Base-by-base conservation (phyloP, 805 yeast species). In the Yamadazyma sp. region DNA sequence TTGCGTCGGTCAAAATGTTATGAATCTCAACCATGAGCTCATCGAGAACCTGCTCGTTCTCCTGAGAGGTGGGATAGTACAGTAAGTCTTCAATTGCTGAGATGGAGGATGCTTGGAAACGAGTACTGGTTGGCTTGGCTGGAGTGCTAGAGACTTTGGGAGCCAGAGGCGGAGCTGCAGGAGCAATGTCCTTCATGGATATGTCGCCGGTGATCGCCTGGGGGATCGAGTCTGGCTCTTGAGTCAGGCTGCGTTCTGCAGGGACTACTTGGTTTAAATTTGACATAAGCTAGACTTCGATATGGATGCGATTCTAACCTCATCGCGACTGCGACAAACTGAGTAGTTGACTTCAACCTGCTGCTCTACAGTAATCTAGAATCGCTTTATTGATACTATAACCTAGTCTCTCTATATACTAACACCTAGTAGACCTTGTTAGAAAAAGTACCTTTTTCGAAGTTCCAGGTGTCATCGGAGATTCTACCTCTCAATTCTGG, bases 401-500 rank as follows among this genome's bases (percentile, higher is more conserved):
- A 8, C 7, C 23, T 25, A 8, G 12, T 6, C 12, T 10, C 28
- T 18, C n/a, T 16, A 29, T 33, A n/a, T n/a, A n/a, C 12, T 22
- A n/a, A n/a, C n/a, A n/a, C 29, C 52, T 68, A 69, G 59, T 69
- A 69, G 44, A 69, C 73, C 59, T 67, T 68, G 61, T 69, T 65
- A 50, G 65, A 55, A 62, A 63, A 69, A 43, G 63, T 67, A 50
- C 65, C 63, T 55, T 68, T 69, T 61, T 71, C 65, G 70, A 84
- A 85, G 65, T 79, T 78, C 95, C 95, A 91, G 57, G 95, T 82
- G 72, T 91, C 99, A 55, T 87, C 95, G 52, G 95, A 83, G 57
- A 90, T 82, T 77, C 99, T 86, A 48, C 99, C 99, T 77, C 99
- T 87, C 67, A 90, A 78, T 51, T 80, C 83, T 55, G 93, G 90